A percentile compares a stretch with the other conserved stretches of the same genome.
These are phyloP conservation scores for Cladobotryum mycophilum DNA, from an alignment of 2,329 filamentous ascomycete genomes.

Conservation along the genomic window DNA sequence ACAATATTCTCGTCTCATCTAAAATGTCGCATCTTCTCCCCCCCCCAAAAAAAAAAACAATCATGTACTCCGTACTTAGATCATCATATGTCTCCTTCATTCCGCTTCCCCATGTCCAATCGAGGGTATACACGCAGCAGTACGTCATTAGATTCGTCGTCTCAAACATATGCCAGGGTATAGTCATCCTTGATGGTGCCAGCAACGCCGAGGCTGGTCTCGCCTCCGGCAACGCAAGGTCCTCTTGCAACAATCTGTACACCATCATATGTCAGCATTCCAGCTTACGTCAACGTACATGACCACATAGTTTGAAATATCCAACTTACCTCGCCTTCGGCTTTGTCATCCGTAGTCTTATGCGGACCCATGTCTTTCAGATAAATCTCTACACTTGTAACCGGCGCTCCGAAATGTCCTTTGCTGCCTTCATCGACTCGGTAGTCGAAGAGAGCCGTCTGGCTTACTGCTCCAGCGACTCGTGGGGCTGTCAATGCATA, in stretches of 20 bases:
- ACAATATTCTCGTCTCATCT: too few relatives aligned
- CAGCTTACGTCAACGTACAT: background rate
- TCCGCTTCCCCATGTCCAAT: background rate
- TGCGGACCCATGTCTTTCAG: conserved; percentile 55
- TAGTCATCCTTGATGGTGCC: conserved; percentile 66
- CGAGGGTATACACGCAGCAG: too few relatives aligned
- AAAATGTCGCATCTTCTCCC: too few relatives aligned
- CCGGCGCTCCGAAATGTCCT: conserved; percentile 72
- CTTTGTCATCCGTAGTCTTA: conserved; percentile 57
- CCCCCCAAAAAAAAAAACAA: background rate
- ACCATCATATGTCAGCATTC: background rate
- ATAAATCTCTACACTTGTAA: conserved; percentile 73
- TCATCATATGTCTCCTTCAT: background rate
- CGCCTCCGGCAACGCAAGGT: conserved; percentile 64
- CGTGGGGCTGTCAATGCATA: conserved; percentile 77
- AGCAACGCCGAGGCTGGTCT: conserved; percentile 56
- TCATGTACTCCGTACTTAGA: background rate
- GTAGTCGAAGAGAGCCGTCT: conserved; percentile 87
- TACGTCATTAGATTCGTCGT: background rate
- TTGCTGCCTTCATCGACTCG: conserved; percentile 42
- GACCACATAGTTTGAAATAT: too few relatives aligned
- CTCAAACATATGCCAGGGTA: conserved; percentile 55
- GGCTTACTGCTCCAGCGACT: conserved; percentile 84
- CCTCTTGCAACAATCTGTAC: conserved; percentile 64
- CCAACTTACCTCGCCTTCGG: conserved; percentile 55